These are phyloP conservation scores for Sporothrix euskadiensis DNA, from an alignment of 2,329 filamentous ascomycete genomes.

Conservation along the genomic window DNA sequence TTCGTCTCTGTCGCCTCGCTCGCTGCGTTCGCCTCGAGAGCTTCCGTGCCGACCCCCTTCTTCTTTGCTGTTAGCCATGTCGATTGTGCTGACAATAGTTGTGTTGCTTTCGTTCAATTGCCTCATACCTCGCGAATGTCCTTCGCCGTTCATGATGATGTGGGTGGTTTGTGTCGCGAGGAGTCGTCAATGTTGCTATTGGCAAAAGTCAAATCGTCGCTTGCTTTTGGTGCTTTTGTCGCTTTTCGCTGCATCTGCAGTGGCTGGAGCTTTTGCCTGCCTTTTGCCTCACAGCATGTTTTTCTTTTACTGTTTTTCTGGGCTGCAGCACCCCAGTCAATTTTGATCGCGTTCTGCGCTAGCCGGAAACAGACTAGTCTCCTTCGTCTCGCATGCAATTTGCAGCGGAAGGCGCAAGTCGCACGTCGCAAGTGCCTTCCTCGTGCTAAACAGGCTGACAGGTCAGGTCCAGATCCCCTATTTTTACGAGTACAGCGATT, in stretches of 20 bases:
- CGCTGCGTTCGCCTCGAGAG: constrained; percentile 42
- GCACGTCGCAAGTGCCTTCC: not conserved
- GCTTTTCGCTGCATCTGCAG: not conserved
- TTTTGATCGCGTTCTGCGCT: constrained; percentile 35
- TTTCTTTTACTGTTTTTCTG: not conserved
- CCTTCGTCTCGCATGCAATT: not conserved
- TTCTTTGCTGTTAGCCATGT: constrained; percentile 29
- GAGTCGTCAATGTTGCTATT: not conserved
- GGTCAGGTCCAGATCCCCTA: constrained; percentile 1
- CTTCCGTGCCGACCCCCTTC: constrained; percentile 54
- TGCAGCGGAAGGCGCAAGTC: not conserved
- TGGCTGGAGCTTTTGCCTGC: constrained; percentile 25
- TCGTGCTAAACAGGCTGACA: not conserved
- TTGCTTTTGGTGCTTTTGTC: not conserved
- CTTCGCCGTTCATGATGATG: constrained; percentile 33
- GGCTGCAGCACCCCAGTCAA: constrained; percentile 25
- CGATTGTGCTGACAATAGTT: not conserved
- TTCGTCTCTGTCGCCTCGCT: constrained; percentile 29
- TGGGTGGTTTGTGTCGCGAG: not conserved
- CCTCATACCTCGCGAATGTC: constrained; percentile 29
- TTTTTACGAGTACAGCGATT: not conserved
- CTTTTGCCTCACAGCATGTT: not conserved
- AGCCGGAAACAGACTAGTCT: constrained; percentile 43
- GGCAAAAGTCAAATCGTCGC: not conserved
- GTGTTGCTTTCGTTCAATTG: not conserved